Conservation (phyloP, 108 stramenopile species). For the Fistulifera solaris region DNA sequence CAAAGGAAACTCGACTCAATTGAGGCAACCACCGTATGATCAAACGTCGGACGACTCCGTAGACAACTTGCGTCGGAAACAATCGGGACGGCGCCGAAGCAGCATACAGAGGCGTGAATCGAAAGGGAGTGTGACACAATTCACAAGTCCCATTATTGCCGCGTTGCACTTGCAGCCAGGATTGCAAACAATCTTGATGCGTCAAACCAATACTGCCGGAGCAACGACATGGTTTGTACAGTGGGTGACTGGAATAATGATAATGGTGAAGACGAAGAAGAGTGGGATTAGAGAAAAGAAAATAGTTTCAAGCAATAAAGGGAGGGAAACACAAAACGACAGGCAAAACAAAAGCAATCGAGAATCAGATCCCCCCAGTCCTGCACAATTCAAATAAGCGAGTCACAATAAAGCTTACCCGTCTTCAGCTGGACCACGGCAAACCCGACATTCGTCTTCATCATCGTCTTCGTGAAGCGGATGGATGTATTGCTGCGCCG, state of each 20-base stretch:
- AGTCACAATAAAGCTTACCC: slow-evolving; percentile 47
- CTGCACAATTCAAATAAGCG: no score
- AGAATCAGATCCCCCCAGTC: not conserved
- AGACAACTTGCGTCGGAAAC: slow-evolving; percentile 44
- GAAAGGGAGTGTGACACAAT: slow-evolving; percentile 74
- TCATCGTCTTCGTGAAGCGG: slow-evolving; percentile 34
- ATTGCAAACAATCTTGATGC: slow-evolving; percentile 88
- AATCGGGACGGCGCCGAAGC: slow-evolving; percentile 69
- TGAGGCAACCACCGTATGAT: slow-evolving; percentile 74
- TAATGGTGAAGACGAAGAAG: no score
- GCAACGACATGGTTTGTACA: slow-evolving; percentile 82
- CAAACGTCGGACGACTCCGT: slow-evolving; percentile 52
- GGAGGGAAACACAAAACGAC: not conserved
- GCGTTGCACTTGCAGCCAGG: slow-evolving; percentile 76
- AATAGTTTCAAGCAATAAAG: not conserved
- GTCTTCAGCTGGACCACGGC: slow-evolving; percentile 81
- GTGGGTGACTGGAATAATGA: slow-evolving; percentile 39
- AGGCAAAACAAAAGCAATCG: not conserved
- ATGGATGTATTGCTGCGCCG: slow-evolving; percentile 2
- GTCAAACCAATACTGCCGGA: slow-evolving; percentile 82
- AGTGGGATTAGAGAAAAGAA: no score
- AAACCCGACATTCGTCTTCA: slow-evolving; percentile 83
- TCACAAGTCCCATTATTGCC: slow-evolving; percentile 73
- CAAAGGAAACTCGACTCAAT: slow-evolving; percentile 42
- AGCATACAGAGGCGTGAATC: slow-evolving; percentile 75